Conservation (phyloP, 805 yeast species). For the Lachancea fermentati region DNA sequence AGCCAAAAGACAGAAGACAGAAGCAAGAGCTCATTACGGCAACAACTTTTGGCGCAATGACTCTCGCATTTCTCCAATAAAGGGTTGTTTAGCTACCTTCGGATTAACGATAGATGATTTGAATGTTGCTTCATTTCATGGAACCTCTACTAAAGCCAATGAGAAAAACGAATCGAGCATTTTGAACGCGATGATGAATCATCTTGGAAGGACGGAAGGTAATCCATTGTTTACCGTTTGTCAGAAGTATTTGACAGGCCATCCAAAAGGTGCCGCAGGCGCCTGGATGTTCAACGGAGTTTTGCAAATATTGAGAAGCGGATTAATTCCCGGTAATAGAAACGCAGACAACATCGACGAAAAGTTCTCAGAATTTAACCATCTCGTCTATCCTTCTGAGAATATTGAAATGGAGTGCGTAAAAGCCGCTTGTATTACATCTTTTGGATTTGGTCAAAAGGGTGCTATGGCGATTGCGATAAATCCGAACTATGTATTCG, state of each 20-base stretch:
- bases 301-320: conserved; percentile 77
- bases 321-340: conserved; percentile 91
- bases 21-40: conserved; percentile 85
- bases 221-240: conserved; percentile 89
- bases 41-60: conserved; percentile 79
- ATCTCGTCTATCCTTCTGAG: conserved; percentile 83
- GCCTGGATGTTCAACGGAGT: conserved; percentile 99
- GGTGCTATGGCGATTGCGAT: conserved; percentile 87
- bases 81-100: conserved; percentile 90
- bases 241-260: conserved; percentile 96
- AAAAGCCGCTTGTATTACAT: conserved; percentile 88
- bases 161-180: conserved; percentile 92
- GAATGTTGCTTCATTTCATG: conserved; percentile 92
- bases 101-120: conserved; percentile 84
- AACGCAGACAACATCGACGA: conserved; percentile 91
- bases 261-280: conserved; percentile 99
- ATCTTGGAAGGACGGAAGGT: conserved; percentile 86
- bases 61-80: conserved; percentile 83
- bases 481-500: conserved; percentile 83
- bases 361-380: conserved; percentile 64
- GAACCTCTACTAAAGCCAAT: conserved; percentile 95
- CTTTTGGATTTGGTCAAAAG: conserved; percentile 97
- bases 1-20: conserved; percentile 68
- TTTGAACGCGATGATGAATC: conserved; percentile 77
- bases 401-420: conserved; percentile 84